These are phyloP conservation scores for Lactarius hengduanensis DNA, from an alignment of 768 basidiomycete species.

Conservation along the genomic window DNA sequence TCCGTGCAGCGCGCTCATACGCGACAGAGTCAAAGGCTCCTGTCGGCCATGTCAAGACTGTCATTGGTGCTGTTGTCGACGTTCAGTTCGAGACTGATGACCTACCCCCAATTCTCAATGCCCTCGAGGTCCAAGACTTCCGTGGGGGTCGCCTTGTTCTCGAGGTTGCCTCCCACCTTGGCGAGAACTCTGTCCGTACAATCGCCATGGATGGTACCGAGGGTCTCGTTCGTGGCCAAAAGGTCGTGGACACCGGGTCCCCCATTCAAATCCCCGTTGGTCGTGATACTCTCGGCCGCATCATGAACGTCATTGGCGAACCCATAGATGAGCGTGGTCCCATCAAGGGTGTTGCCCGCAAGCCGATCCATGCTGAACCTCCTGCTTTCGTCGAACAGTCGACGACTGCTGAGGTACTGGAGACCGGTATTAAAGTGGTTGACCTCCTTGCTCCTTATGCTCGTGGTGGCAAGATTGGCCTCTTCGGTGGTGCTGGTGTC, in stretches of 20 bases:
- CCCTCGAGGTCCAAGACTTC: constrained; percentile 96
- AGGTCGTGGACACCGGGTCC: constrained; percentile 93
- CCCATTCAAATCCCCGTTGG: constrained; percentile 98
- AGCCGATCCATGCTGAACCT: constrained; percentile 95
- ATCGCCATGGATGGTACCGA: constrained; percentile 99
- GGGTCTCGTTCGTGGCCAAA: constrained; percentile 98
- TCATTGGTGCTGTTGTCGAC: constrained; percentile 99
- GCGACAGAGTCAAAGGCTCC: constrained; percentile 82
- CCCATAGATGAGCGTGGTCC: constrained; percentile 99
- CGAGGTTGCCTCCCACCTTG: constrained; percentile 97
- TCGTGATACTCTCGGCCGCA: constrained; percentile 90
- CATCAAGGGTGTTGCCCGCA: constrained; percentile 91
- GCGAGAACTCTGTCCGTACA: constrained; percentile 98
- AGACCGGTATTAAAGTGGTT: constrained; percentile 99
- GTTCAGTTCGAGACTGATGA: constrained; percentile 95
- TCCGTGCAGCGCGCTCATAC: constrained; percentile 71
- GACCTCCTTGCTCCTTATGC: constrained; percentile 99
- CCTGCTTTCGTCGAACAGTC: constrained; percentile 98
- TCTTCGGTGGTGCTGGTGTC: constrained; percentile 99
- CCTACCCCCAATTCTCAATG: constrained; percentile 97
- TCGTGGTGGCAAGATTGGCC: constrained; percentile 99
- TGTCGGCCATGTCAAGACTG: constrained; percentile 88
- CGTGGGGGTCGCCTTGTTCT: constrained; percentile 95
- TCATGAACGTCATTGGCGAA: constrained; percentile 99
- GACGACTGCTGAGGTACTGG: constrained; percentile 96